Base-by-base conservation (phyloP, 2,329 filamentous ascomycete species). In the Arthroderma uncinatum region DNA sequence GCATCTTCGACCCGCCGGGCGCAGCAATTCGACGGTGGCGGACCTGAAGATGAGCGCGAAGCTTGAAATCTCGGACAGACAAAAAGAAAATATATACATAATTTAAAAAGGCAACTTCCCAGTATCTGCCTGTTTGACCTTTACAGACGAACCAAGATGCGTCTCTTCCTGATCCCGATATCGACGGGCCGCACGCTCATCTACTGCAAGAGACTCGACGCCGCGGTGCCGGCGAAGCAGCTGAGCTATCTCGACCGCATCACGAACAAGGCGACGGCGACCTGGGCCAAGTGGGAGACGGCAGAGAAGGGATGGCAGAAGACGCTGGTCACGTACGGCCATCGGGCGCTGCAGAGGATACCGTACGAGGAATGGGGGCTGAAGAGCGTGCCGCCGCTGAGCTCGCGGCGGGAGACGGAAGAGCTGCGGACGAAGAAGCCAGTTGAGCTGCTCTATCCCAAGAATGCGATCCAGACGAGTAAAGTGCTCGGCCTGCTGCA, bases 281-380 rank as follows among this genome's bases (percentile, higher is more conserved):
- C 86, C 44, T 97, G 92, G 92, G 80, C 87, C 2, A 76, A 78
- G 58, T 97, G 92, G 91, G 93, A 97, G 73, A 83, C 86, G 70
- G 86, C 85, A 63, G 84, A 91, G 16, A 78, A 78, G 47, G 87
- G 88, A 56, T 97, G 93, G 93, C 89, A 96, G 77, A 89, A 86
- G 68, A 83, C 83, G 64, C 79, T 96, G 19, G 92, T 93, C 55
- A 79, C 81, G 59, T 94, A 92, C 71, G 93, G 93, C 57, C 96
- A 98, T 73, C 77, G 83, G 53, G 83, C 89, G 14, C 82, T 98
- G 60, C 84, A 88, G 65, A 83, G 89, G 61, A 95, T 98, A 66
- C 88, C 93, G 2, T 96, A 88, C 70, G 88, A 97, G 73, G 93
- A 98, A 84, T 98, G 93, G 93, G 90, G 89, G 0, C 79, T 98